Percentiles rank a stretch among this genome's conserved stretches.
Conservation (phyloP, 495 filamentous ascomycete species). For the Podospora tetraspora region DNA sequence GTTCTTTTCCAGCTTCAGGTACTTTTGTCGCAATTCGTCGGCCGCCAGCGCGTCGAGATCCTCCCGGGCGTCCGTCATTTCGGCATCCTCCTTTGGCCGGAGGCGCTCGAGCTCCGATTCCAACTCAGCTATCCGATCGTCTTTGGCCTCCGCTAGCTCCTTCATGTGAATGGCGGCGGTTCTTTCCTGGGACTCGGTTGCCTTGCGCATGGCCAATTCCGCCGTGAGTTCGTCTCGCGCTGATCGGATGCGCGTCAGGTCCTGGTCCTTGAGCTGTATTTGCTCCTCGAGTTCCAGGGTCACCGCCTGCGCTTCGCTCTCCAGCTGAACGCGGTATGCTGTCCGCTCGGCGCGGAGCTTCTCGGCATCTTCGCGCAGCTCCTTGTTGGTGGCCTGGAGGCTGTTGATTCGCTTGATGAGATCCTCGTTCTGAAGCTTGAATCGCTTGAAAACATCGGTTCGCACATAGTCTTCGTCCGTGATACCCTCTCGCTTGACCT, state of each 20-base stretch:
- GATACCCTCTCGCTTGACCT: conserved; percentile 53
- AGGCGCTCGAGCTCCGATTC: conserved; percentile 77
- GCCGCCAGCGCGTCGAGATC: conserved; percentile 49
- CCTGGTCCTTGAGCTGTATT: conserved; percentile 72
- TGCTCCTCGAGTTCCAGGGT: conserved; percentile 75
- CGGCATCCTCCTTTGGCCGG: conserved; percentile 42
- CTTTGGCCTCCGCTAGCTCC: conserved; percentile 70
- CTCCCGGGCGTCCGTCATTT: conserved; percentile 40
- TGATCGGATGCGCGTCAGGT: conserved; percentile 77
- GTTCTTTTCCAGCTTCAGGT: conserved; percentile 66
- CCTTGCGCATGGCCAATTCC: conserved; percentile 73
- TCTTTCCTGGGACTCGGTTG: conserved; percentile 69
- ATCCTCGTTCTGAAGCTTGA: conserved; percentile 87
- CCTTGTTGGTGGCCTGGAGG: conserved; percentile 80
- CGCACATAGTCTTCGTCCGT: conserved; percentile 91
- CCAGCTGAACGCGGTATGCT: conserved; percentile 69
- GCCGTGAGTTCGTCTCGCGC: conserved; percentile 77
- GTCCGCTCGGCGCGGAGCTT: conserved; percentile 80
- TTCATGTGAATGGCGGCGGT: conserved; percentile 61
- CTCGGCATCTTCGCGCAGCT: conserved; percentile 77
- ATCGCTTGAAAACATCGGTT: conserved; percentile 85
- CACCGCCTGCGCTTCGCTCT: conserved; percentile 65
- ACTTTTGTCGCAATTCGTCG: conserved; percentile 69
- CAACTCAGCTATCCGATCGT: conserved; percentile 67
- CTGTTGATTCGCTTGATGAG: conserved; percentile 87